These are phyloP conservation scores for Aspergillus panamensis DNA, from an alignment of 495 filamentous ascomycete genomes.

Conservation along the genomic window DNA sequence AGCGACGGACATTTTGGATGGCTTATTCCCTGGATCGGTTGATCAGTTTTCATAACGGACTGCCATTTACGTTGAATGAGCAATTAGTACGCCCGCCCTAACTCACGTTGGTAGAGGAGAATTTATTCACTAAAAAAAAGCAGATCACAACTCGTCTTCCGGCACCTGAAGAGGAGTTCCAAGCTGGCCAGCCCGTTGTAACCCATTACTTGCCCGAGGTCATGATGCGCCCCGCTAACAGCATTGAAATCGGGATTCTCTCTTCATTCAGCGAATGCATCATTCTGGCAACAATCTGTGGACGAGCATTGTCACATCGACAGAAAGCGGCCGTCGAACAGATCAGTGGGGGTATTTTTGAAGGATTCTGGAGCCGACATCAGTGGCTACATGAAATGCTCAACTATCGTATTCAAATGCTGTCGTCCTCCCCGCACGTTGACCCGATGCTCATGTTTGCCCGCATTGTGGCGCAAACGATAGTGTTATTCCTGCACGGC, in stretches of 20 bases:
- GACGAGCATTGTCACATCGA: conserved; percentile 43
- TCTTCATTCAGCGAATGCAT: conserved; percentile 48
- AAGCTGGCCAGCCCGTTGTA: conserved; percentile 43
- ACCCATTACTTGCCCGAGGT: conserved; percentile 44
- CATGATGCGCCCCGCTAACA: conserved; percentile 21
- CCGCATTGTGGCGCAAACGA: conserved; percentile 43
- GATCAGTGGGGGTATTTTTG: conserved; percentile 19
- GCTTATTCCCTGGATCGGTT: conserved; percentile 54
- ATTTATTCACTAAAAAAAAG: conserved; percentile 3
- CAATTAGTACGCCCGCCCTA: conserved; percentile 38
- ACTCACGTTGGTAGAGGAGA: background rate
- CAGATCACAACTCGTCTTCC: conserved; percentile 26
- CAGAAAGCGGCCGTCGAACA: conserved; percentile 33
- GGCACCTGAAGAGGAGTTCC: conserved; percentile 47
- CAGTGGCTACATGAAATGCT: conserved; percentile 48
- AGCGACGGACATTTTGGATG: conserved; percentile 53
- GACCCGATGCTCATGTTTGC: conserved; percentile 47
- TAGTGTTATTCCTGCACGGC: conserved; percentile 33
- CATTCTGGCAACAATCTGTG: conserved; percentile 46
- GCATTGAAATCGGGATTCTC: conserved; percentile 15
- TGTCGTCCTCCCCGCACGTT: conserved; percentile 24
- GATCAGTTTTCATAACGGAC: conserved; percentile 43
- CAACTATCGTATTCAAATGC: conserved; percentile 30
- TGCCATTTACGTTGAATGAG: conserved; percentile 50
- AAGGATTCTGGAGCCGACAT: conserved; percentile 46